phyloP scores from a whole-genome alignment of 768 basidiomycete species.

The Leccinum fibrillosum region DNA sequence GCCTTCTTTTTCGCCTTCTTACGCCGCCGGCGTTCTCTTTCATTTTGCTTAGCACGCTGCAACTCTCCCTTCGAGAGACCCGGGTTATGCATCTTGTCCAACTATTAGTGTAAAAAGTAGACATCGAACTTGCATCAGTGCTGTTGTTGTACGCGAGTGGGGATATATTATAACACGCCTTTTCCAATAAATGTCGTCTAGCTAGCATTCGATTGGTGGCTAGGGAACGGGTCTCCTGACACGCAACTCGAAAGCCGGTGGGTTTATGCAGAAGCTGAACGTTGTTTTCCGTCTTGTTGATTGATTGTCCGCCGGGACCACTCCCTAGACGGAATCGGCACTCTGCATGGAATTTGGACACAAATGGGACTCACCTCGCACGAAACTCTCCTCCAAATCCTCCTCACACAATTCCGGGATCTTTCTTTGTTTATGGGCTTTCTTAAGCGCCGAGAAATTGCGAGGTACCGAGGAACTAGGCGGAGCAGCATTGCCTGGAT shows the following conservation, averaged over 20 bases:
- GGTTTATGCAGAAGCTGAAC: constrained; percentile 89
- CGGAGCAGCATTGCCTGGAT: constrained; percentile 32
- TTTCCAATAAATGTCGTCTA: constrained; percentile 68
- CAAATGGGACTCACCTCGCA: constrained; percentile 56
- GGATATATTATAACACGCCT: constrained; percentile 49
- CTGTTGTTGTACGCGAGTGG: constrained; percentile 5
- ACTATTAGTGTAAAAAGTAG: constrained; percentile 36
- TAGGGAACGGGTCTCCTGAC: constrained; percentile 87
- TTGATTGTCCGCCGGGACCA: constrained; percentile 94
- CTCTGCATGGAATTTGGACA: not conserved
- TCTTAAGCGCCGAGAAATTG: constrained; percentile 71
- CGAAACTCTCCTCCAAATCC: constrained; percentile 85
- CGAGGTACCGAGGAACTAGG: constrained; percentile 29
- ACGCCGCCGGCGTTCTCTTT: constrained; percentile 67
- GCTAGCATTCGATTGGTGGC: constrained; percentile 77
- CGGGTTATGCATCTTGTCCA: constrained; percentile 71
- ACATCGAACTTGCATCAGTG: constrained; percentile 17
- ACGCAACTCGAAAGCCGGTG: constrained; percentile 80
- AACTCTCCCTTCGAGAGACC: constrained; percentile 72
- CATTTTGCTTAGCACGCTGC: constrained; percentile 65
- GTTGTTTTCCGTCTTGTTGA: constrained; percentile 92
- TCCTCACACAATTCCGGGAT: constrained; percentile 70
- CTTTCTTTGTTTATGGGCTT: constrained; percentile 58
- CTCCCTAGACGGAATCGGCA: constrained; percentile 51
- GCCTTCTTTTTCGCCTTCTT: constrained; percentile 80